phyloP scores from a whole-genome alignment of 306 rosid genomes.

The Cercis canadensis region DNA sequence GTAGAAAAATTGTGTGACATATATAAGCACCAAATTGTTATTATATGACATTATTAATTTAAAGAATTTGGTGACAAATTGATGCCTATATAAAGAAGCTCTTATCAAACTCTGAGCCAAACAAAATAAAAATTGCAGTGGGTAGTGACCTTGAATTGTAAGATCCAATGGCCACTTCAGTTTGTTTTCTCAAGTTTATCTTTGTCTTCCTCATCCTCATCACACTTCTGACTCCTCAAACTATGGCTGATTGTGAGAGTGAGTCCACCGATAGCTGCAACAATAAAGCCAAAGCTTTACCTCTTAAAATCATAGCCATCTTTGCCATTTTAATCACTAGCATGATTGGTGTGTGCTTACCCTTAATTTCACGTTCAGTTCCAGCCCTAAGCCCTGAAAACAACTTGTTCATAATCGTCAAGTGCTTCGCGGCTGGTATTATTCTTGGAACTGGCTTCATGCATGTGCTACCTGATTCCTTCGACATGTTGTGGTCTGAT shows the following conservation, averaged over 20 bases:
- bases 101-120: not conserved
- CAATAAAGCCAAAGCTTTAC: conserved; percentile 51
- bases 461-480: conserved; percentile 82
- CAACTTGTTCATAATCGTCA: conserved; percentile 57
- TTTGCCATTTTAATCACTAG: conserved; percentile 61
- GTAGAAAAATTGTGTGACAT: too few species aligned
- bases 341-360: conserved; percentile 60
- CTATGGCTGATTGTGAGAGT: conserved; percentile 38
- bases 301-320: conserved; percentile 66
- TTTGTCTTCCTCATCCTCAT: conserved; percentile 37
- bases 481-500: conserved; percentile 58
- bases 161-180: conserved; percentile 24
- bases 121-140: not conserved
- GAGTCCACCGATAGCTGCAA: conserved; percentile 46
- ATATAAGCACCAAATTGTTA: too few species aligned
- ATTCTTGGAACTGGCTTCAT: conserved; percentile 76
- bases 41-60: not conserved
- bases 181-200: conserved; percentile 21
- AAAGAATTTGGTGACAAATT: not conserved
- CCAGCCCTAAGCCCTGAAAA: conserved; percentile 66
- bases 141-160: not conserved
- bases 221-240: conserved; percentile 34
- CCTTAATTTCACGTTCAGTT: conserved; percentile 54
- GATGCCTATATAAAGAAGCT: conserved; percentile 22
- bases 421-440: conserved; percentile 67